Conservation (phyloP, 208 protist genomes). For the Crithidia bombi region DNA sequence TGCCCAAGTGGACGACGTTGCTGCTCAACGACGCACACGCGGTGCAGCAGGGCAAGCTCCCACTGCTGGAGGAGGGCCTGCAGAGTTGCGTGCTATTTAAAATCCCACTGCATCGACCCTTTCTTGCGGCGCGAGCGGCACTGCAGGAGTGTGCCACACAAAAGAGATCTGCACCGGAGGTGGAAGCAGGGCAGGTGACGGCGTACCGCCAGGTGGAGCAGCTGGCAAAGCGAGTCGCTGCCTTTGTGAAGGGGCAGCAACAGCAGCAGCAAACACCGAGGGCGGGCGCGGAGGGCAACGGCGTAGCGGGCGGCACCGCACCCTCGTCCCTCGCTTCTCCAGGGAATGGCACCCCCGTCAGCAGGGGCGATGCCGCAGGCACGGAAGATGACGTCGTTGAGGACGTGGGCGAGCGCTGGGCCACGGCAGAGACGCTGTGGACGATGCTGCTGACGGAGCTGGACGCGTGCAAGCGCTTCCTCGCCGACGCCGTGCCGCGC, state of each 20-base stretch:
- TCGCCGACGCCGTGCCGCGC: conserved; percentile 22
- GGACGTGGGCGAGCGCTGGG: conserved; percentile 29
- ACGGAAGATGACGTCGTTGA: conserved; percentile 6
- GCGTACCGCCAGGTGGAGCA: conserved; percentile 24
- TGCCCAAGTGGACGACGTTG: conserved; percentile 60
- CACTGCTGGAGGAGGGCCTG: conserved; percentile 50
- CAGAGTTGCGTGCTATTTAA: conserved; percentile 47
- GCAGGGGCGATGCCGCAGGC: background rate
- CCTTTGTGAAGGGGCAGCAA: conserved; percentile 25
- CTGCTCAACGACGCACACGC: conserved; percentile 53
- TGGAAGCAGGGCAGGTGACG: conserved; percentile 34
- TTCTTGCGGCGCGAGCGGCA: conserved; percentile 49
- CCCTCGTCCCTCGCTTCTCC: background rate
- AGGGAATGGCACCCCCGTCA: background rate
- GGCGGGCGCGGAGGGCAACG: background rate
- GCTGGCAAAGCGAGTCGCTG: background rate
- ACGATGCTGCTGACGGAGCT: conserved; percentile 60
- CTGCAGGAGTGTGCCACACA: conserved; percentile 40
- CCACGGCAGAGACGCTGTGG: conserved; percentile 55
- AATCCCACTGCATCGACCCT: conserved; percentile 62
- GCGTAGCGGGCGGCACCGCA: background rate
- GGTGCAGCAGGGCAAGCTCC: conserved; percentile 52
- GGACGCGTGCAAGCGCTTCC: conserved; percentile 41
- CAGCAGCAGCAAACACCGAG: background rate
- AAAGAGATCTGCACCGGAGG: conserved; percentile 18